Evolutionary conservation across 371 early-diverging fungal species (phyloP), one percentile per base, ranked within the genome.

Genomic region (Circinella minor): DNA sequence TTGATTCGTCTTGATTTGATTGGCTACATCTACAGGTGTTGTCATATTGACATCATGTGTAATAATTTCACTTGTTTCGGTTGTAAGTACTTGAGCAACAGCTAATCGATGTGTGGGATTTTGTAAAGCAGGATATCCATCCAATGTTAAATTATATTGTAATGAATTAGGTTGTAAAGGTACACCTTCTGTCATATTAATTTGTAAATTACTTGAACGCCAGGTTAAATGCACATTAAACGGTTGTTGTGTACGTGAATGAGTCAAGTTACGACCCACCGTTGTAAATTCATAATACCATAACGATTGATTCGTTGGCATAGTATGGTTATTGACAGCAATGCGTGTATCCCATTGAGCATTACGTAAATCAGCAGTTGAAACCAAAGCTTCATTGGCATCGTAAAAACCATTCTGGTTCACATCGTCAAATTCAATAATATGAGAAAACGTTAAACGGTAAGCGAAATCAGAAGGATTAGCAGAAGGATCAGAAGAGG

Each of bases 401-500:
- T 84, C 85, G 59, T 78, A 78, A 17, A 82, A 71, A 18, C 82
- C 82, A 48, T 84, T 84, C 20, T 81, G 72, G 38, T 84, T 84
- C 13, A 62, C 36, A 69, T 84, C 85, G 11, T 79, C 74, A 27
- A 79, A 84, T 72, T 84, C 85, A 10, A 82, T 47, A 3, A 85
- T 15, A 34, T 82, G 73, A 18, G 77, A 68, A 36, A 81, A 78
- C 3, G 77, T 72, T 1, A 77, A 61, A 20, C 82, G 78, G 51
- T 76, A 79, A 4, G 65, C 75, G 61, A 79, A 85, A 67, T 85
- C 81, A 34, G 85, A 78, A 27, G 72, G 75, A 34, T 70, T 54
- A 20, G 81, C 75, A 38, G n/a, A 39, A 6, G 62, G 71, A 57
- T 85, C 85, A 6, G 82, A 82, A 0, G 85, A 72, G 38, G 80